Evolutionary conservation across 1,284 basidiomycete species (phyloP).

Genomic region (Rhizoctonia solani): DNA sequence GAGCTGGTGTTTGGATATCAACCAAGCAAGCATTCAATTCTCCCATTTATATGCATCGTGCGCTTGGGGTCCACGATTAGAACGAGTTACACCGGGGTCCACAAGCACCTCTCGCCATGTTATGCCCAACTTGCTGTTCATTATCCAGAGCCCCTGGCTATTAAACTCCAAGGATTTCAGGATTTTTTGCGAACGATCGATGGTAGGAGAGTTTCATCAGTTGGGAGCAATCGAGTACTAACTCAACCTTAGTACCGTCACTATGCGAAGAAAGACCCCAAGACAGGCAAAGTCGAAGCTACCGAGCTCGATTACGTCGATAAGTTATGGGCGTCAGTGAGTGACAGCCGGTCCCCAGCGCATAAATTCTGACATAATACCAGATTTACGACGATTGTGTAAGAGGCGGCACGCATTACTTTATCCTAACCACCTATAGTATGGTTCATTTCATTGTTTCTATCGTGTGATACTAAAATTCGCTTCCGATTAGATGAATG

Average conservation of each 20-base stretch:
- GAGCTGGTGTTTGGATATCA: slow-evolving; percentile 21
- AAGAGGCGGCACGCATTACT: slow-evolving; percentile 24
- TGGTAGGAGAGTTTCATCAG: not conserved
- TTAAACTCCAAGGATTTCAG: slow-evolving; percentile 10
- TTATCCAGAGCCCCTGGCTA: slow-evolving; percentile 27
- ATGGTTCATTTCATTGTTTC: not conserved
- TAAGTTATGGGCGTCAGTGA: slow-evolving; percentile 27
- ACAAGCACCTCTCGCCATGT: not conserved
- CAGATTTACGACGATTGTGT: slow-evolving; percentile 32
- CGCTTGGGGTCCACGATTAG: slow-evolving; percentile 13
- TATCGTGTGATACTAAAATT: not conserved
- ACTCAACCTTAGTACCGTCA: slow-evolving; percentile 9
- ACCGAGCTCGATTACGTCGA: slow-evolving; percentile 27
- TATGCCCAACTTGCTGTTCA: slow-evolving; percentile 4
- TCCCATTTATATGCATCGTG: slow-evolving; percentile 24
- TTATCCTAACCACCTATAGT: slow-evolving; percentile 27
- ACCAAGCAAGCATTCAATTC: slow-evolving; percentile 22
- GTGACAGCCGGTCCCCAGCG: not conserved
- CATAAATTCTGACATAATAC: not conserved
- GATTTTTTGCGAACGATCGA: slow-evolving; percentile 28
- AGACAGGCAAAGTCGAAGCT: slow-evolving; percentile 19
- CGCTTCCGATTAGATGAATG: slow-evolving; percentile 1
- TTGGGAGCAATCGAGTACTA: not conserved
- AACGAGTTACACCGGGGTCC: not conserved
- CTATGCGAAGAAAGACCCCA: slow-evolving; percentile 24